A percentile compares a stretch with the other conserved stretches of the same genome.
phyloP scores from a whole-genome alignment of 805 yeast species.

The Cyberlindnera subsufficiens region DNA sequence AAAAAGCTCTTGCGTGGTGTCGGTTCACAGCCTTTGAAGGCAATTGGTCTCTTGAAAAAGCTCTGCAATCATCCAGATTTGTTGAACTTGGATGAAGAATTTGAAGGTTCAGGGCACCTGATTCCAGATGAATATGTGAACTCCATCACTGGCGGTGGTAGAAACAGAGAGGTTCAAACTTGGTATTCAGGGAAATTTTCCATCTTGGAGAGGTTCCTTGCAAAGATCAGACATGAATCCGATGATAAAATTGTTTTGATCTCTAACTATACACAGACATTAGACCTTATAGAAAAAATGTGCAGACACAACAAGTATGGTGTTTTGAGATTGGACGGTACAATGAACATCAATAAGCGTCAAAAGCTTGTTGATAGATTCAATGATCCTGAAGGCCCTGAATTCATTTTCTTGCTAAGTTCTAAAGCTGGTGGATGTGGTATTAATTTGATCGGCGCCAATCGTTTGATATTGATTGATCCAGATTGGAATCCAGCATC shows the following conservation, averaged over 20 bases:
- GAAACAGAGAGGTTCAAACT: conserved; percentile 68
- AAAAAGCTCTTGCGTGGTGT: conserved; percentile 56
- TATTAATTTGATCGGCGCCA: conserved; percentile 94
- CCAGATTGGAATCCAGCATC: conserved; percentile 99
- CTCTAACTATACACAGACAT: conserved; percentile 90
- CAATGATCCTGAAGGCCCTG: conserved; percentile 84
- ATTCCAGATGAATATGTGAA: conserved; percentile 71
- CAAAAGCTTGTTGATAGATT: conserved; percentile 88
- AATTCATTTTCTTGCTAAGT: conserved; percentile 82
- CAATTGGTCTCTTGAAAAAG: conserved; percentile 84
- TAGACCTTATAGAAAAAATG: conserved; percentile 83
- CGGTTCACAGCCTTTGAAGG: conserved; percentile 81
- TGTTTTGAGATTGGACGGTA: conserved; percentile 79
- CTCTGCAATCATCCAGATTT: conserved; percentile 93
- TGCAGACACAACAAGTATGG: conserved; percentile 78
- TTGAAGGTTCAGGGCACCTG: conserved; percentile 59
- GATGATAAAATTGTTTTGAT: conserved; percentile 93
- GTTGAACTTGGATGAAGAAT: conserved; percentile 66
- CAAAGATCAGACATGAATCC: conserved; percentile 70
- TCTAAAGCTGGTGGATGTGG: conserved; percentile 99
- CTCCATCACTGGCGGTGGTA: conserved; percentile 38
- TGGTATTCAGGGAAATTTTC: conserved; percentile 83
- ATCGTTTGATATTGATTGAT: conserved; percentile 79
- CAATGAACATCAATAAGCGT: conserved; percentile 85
- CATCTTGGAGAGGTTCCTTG: conserved; percentile 79